Evolutionary conservation across 176 grass and related monocot genomes (phyloP).

Genomic region (Otatea glauca): DNA sequence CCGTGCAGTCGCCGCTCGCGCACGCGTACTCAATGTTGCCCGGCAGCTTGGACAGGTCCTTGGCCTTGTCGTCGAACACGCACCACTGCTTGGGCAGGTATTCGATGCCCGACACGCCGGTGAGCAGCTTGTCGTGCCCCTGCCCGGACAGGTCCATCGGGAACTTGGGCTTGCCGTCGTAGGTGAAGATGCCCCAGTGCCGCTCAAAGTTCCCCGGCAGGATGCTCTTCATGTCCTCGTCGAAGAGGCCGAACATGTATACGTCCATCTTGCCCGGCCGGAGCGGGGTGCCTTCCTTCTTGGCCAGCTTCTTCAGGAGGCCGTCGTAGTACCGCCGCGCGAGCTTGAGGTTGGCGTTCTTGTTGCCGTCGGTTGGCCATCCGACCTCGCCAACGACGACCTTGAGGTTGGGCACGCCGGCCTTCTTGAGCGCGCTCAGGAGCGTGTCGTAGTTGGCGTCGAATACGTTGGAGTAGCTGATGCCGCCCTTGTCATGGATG

Average conservation of each 20-base stretch:
- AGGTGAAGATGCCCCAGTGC: conserved; percentile 85
- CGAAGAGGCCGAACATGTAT: conserved; percentile 83
- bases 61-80: conserved; percentile 61
- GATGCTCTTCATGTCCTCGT: conserved; percentile 89
- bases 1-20: conserved; percentile 77
- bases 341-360: conserved; percentile 46
- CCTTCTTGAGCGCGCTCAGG: conserved; percentile 71
- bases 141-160: conserved; percentile 68
- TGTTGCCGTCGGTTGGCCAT: conserved; percentile 90
- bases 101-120: conserved; percentile 47
- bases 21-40: conserved; percentile 70
- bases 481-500: conserved; percentile 65
- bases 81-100: conserved; percentile 76
- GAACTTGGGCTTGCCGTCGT: conserved; percentile 91
- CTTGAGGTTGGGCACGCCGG: conserved; percentile 66
- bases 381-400: conserved; percentile 80
- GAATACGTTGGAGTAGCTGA: conserved; percentile 82
- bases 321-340: conserved; percentile 73
- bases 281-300: conserved; percentile 67
- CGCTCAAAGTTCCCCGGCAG: conserved; percentile 71
- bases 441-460: conserved; percentile 94
- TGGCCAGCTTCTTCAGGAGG: conserved; percentile 61
- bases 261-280: conserved; percentile 64
- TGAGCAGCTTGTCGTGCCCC: conserved; percentile 54
- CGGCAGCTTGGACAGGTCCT: conserved; percentile 40